Percentiles rank a stretch among this genome's conserved stretches.
Evolutionary conservation across 768 basidiomycete species (phyloP).

Genomic region (Kwoniella europaea): DNA sequence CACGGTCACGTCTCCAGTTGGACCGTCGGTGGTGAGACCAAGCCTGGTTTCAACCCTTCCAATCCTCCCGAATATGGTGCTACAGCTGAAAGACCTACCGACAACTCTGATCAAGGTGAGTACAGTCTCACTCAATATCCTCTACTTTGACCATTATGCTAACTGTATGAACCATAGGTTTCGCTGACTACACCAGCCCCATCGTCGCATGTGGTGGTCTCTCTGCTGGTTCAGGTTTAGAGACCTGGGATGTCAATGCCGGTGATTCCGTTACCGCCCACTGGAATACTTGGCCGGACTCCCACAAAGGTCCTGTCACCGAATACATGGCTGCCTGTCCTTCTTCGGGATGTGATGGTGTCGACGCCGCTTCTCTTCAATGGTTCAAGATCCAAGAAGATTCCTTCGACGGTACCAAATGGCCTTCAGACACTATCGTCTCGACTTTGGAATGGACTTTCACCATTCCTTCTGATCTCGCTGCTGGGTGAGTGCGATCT

Average conservation of each 20-base stretch:
- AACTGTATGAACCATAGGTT: constrained; percentile 11
- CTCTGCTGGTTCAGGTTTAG: constrained; percentile 23
- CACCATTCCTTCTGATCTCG: constrained; percentile 27
- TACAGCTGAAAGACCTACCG: constrained; percentile 24
- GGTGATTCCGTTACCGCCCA: constrained; percentile 24
- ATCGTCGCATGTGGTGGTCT: constrained; percentile 33
- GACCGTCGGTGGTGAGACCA: constrained; percentile 17
- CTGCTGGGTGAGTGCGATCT: constrained; percentile 15
- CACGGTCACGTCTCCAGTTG: constrained; percentile 23
- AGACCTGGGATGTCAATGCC: constrained; percentile 26
- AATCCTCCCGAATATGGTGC: constrained; percentile 19
- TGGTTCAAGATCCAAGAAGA: constrained; percentile 36
- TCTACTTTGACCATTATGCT: too few relatives aligned
- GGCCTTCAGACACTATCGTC: constrained; percentile 21
- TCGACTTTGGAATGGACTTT: constrained; percentile 17
- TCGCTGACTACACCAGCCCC: constrained; percentile 21
- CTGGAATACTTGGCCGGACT: constrained; percentile 34
- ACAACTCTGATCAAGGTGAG: constrained; percentile 25
- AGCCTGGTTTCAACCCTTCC: constrained; percentile 30
- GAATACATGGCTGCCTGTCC: constrained; percentile 29
- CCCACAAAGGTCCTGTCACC: constrained; percentile 28
- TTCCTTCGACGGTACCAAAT: constrained; percentile 18
- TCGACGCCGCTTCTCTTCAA: constrained; percentile 20
- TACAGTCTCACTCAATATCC: background rate
- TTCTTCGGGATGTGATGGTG: constrained; percentile 24